phyloP scores from a whole-genome alignment of 2,329 filamentous ascomycete species.

The Hypoxylon sp. region DNA sequence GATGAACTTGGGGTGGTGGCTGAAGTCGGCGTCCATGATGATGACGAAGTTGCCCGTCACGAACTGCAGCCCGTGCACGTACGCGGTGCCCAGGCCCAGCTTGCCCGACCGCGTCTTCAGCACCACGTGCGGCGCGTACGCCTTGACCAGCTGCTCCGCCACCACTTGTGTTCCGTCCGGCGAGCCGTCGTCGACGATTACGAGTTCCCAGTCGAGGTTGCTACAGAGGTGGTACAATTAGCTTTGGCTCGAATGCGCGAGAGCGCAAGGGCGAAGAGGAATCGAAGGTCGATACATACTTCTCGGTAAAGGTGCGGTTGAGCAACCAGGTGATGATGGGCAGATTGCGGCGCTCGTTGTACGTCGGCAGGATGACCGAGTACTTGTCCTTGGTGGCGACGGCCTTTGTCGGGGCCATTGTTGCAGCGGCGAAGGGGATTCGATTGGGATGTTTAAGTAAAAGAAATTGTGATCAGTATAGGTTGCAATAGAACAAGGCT shows the following conservation, averaged over 20 bases:
- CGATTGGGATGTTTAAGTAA: conserved; percentile 6
- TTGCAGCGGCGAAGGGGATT: conserved; percentile 24
- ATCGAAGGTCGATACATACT: conserved; percentile 66
- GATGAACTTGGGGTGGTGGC: conserved; percentile 99
- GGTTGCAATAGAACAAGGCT: conserved; percentile 10
- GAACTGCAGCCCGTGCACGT: conserved; percentile 93
- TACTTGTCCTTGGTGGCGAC: conserved; percentile 76
- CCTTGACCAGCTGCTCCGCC: conserved; percentile 88
- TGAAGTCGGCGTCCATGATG: conserved; percentile 99
- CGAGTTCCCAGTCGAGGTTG: conserved; percentile 94
- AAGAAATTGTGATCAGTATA: conserved; percentile 20
- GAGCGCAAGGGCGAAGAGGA: neutral
- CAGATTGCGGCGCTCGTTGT: conserved; percentile 97
- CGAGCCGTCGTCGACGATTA: conserved; percentile 98
- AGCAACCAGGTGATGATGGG: conserved; percentile 96
- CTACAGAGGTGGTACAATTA: conserved; percentile 60
- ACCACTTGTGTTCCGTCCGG: conserved; percentile 95
- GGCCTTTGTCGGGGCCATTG: conserved; percentile 63
- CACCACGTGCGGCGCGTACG: conserved; percentile 82
- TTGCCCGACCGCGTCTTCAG: conserved; percentile 93
- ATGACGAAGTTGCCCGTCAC: conserved; percentile 94
- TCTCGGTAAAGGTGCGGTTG: conserved; percentile 89
- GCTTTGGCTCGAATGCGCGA: conserved; percentile 14
- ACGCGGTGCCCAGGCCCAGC: conserved; percentile 95
- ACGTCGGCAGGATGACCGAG: conserved; percentile 96